phyloP scores from a whole-genome alignment of 495 filamentous ascomycete genomes.

The Daldinia caldariorum region DNA sequence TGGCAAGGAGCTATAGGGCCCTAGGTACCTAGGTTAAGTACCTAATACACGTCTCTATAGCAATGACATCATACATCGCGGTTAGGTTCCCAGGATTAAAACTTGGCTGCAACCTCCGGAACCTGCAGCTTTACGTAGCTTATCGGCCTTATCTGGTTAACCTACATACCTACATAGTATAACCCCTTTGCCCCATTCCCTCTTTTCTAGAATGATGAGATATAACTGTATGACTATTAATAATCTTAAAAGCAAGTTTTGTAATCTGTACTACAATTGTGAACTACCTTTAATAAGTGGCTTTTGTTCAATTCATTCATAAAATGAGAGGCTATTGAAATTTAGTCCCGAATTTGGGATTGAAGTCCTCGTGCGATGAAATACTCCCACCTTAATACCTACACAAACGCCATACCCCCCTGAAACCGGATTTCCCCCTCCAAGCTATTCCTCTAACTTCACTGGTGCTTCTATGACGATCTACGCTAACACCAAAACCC shows the following conservation, averaged over 20 bases:
- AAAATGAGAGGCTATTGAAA: neutral
- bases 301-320: neutral
- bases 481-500: neutral
- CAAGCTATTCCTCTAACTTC: neutral
- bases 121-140: constrained; percentile 1
- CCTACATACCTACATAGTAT: too few relatives aligned
- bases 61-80: constrained; percentile 34
- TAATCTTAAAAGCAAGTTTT: neutral
- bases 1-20: constrained; percentile 3
- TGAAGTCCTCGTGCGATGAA: neutral
- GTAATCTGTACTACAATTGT: neutral
- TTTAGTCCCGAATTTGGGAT: neutral
- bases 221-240: constrained; percentile 11
- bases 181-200: neutral
- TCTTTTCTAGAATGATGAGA: neutral
- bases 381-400: too few relatives aligned
- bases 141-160: constrained; percentile 11
- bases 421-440: constrained; percentile 1
- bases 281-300: neutral
- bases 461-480: constrained; percentile 1
- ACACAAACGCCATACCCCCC: constrained; percentile 3
- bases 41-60: constrained; percentile 4
- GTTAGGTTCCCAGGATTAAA: constrained; percentile 26
- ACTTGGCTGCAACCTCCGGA: constrained; percentile 28
- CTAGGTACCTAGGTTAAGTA: neutral